Conservation (phyloP, 225 moss, liverwort and hornwort genomes). For the Antitrichia curtipendula region DNA sequence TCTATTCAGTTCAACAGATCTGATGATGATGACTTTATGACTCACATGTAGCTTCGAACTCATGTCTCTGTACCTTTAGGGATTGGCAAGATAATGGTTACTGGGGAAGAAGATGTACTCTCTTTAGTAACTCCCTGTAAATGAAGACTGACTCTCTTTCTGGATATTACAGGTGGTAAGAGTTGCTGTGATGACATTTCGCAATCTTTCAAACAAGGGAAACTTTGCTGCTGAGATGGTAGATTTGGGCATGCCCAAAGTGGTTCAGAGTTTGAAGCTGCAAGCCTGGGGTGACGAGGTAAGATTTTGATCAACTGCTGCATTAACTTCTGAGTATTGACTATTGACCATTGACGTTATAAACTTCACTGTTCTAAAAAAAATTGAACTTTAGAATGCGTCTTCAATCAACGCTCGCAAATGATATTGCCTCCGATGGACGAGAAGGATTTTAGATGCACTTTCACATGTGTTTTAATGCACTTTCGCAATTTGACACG, state of each 20-base stretch:
- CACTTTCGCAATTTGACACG: neutral
- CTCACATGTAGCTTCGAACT: neutral
- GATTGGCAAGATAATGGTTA: neutral
- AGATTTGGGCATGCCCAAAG: conserved; percentile 65
- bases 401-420: neutral
- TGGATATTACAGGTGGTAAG: conserved; percentile 67
- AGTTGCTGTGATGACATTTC: conserved; percentile 68
- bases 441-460: neutral
- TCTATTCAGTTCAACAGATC: neutral
- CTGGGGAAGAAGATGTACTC: neutral
- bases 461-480: neutral
- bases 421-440: neutral
- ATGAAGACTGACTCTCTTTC: neutral
- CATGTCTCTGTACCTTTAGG: neutral
- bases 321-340: neutral
- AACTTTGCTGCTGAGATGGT: conserved; percentile 76
- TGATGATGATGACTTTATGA: neutral
- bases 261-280: conserved; percentile 75
- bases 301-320: neutral
- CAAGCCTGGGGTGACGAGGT: conserved; percentile 97
- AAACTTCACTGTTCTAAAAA: neutral
- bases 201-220: conserved; percentile 62
- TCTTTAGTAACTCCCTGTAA: neutral
- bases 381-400: neutral
- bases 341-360: neutral